Percentiles rank a stretch among this genome's conserved stretches.
These are phyloP conservation scores for Actinomucor elegans DNA, from an alignment of 371 early-diverging fungal species.

Conservation along the genomic window DNA sequence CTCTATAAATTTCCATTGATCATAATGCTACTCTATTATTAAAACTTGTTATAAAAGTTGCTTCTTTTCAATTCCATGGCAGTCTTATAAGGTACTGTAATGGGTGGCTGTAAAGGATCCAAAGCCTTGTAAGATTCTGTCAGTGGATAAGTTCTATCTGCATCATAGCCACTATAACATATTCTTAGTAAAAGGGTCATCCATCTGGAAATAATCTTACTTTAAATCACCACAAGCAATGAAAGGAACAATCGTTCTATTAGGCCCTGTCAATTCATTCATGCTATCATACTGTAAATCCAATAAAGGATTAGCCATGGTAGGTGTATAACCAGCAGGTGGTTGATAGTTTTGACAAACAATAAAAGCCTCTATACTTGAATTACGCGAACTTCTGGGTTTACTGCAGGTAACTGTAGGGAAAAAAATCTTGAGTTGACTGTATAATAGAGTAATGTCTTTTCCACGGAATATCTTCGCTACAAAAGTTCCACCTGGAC, in stretches of 20 bases:
- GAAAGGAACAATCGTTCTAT: slow-evolving; percentile 86
- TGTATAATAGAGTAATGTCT: slow-evolving; percentile 86
- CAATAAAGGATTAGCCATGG: slow-evolving; percentile 85
- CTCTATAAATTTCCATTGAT: neutral
- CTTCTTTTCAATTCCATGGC: slow-evolving; percentile 80
- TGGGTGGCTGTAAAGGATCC: slow-evolving; percentile 86
- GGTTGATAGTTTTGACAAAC: slow-evolving; percentile 90
- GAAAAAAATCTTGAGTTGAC: slow-evolving; percentile 93
- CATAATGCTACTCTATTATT: neutral
- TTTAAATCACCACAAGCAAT: slow-evolving; percentile 90
- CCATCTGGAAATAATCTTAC: slow-evolving; percentile 29
- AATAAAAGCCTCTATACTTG: slow-evolving; percentile 92
- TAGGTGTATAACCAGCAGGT: slow-evolving; percentile 81
- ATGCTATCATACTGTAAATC: slow-evolving; percentile 67
- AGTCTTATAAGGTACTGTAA: slow-evolving; percentile 87
- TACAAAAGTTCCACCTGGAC: slow-evolving; percentile 91
- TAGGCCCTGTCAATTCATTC: slow-evolving; percentile 70
- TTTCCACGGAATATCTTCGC: slow-evolving; percentile 97
- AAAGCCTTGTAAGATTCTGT: slow-evolving; percentile 59
- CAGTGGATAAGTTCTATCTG: slow-evolving; percentile 82
- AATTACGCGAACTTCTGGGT: slow-evolving; percentile 93
- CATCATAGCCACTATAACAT: slow-evolving; percentile 69
- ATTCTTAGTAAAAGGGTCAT: neutral
- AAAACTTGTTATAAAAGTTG: slow-evolving; percentile 55
- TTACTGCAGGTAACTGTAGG: slow-evolving; percentile 87